These are phyloP conservation scores for Apocynum venetum DNA, from an alignment of 257 asterid genomes.

Conservation along the genomic window DNA sequence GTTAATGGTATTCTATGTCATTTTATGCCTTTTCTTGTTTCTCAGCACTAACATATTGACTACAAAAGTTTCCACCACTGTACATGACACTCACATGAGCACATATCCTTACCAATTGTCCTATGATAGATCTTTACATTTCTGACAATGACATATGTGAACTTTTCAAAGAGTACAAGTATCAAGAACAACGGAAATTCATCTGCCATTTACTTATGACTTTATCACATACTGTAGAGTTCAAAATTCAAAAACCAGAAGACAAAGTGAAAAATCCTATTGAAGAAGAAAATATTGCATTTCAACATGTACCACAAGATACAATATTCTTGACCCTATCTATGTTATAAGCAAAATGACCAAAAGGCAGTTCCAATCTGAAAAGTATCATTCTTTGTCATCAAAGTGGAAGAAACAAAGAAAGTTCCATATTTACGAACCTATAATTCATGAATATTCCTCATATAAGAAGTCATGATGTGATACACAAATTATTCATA, in stretches of 20 bases:
- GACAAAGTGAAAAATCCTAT: background rate
- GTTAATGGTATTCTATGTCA: background rate
- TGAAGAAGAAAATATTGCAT: background rate
- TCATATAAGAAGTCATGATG: background rate
- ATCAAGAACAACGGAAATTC: too few relatives aligned
- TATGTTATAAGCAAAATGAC: background rate
- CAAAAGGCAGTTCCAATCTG: background rate
- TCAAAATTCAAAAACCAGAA: background rate
- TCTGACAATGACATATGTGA: background rate
- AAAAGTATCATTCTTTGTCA: background rate
- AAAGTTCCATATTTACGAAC: background rate
- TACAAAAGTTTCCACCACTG: too few relatives aligned
- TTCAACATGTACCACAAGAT: background rate
- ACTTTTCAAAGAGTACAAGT: background rate
- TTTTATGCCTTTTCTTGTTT: background rate
- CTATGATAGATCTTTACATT: background rate
- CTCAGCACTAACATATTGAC: too few relatives aligned
- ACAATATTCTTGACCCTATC: background rate
- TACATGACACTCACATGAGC: background rate
- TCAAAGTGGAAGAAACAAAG: background rate
- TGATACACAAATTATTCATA: background rate
- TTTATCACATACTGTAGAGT: background rate
- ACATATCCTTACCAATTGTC: background rate
- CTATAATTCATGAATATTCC: background rate
- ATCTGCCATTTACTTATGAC: background rate